A percentile compares a stretch with the other conserved stretches of the same genome.
Conservation (phyloP, 768 basidiomycete species). For the Boletus patriciae region DNA sequence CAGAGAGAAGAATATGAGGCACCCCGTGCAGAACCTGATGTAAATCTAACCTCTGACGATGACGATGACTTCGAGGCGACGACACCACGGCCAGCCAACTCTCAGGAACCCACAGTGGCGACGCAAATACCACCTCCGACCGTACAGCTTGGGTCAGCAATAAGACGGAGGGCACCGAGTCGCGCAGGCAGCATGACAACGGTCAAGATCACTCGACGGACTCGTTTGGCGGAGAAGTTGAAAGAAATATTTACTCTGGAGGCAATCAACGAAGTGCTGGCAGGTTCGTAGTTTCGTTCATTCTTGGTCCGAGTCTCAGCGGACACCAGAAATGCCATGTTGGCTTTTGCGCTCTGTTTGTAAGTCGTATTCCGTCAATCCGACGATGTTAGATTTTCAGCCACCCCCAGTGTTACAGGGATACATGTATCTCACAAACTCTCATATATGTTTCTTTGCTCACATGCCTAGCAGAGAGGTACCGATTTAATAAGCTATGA, state of each 20-base stretch:
- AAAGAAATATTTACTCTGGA: conserved; percentile 83
- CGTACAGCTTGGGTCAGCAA: conserved; percentile 18
- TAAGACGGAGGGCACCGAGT: conserved; percentile 28
- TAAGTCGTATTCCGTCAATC: conserved; percentile 44
- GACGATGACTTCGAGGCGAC: conserved; percentile 62
- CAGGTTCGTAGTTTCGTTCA: conserved; percentile 49
- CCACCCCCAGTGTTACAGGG: conserved; percentile 78
- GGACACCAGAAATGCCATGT: conserved; percentile 77
- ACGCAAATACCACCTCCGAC: conserved; percentile 2
- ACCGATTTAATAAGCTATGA: conserved; percentile 11
- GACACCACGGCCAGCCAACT: conserved; percentile 42
- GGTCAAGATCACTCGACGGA: conserved; percentile 64
- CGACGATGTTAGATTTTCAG: not conserved
- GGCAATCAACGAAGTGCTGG: conserved; percentile 80
- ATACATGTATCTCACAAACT: conserved; percentile 94
- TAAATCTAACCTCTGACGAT: conserved; percentile 43
- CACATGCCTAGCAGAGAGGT: conserved; percentile 92
- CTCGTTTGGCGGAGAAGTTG: conserved; percentile 82
- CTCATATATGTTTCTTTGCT: conserved; percentile 94
- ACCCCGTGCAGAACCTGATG: conserved; percentile 35
- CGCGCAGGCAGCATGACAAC: conserved; percentile 71
- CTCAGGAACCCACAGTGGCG: conserved; percentile 12
- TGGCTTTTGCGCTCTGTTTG: conserved; percentile 89
- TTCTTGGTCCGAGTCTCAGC: conserved; percentile 1
- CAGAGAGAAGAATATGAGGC: conserved; percentile 32